These are phyloP conservation scores for Ramaria rubella DNA, from an alignment of 768 basidiomycete genomes.

Conservation along the genomic window DNA sequence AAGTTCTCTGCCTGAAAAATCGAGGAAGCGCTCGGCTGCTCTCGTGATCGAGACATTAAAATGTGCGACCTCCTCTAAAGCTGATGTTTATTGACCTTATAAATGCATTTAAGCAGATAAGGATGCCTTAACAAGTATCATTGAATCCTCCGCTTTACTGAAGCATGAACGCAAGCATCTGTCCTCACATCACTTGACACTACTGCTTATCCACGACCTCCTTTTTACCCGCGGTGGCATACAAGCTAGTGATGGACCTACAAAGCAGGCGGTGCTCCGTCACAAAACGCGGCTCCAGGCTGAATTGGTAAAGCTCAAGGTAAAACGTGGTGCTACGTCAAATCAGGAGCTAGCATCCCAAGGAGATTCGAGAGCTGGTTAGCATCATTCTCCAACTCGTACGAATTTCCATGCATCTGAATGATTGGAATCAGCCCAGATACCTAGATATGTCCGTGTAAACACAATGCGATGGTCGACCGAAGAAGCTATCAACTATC, in stretches of 20 bases:
- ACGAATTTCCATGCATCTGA: not conserved
- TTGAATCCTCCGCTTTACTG: conserved; percentile 59
- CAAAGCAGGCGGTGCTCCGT: conserved; percentile 80
- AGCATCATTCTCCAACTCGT: conserved; percentile 16
- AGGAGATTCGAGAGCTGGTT: conserved; percentile 61
- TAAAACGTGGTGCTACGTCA: conserved; percentile 61
- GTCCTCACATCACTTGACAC: conserved; percentile 65
- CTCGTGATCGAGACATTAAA: conserved; percentile 93
- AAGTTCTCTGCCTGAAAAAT: conserved; percentile 63
- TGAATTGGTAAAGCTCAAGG: conserved; percentile 80
- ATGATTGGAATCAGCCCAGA: conserved; percentile 39
- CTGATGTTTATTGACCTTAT: not conserved
- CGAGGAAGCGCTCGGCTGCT: conserved; percentile 71
- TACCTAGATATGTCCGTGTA: conserved; percentile 81
- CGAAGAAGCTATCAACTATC: conserved; percentile 54
- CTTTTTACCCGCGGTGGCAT: conserved; percentile 75
- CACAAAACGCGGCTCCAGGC: conserved; percentile 86
- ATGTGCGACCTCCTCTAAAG: conserved; percentile 48
- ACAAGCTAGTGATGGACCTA: conserved; percentile 83
- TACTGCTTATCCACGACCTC: conserved; percentile 88
- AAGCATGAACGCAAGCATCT: conserved; percentile 71
- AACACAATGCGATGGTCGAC: conserved; percentile 66
- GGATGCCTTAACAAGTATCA: conserved; percentile 62
- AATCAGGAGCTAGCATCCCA: conserved; percentile 58
- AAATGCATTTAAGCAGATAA: conserved; percentile 51